Evolutionary conservation across 2,329 filamentous ascomycete species (phyloP), one percentile per base, ranked within the genome.

Genomic region (Talaromyces sp.): DNA sequence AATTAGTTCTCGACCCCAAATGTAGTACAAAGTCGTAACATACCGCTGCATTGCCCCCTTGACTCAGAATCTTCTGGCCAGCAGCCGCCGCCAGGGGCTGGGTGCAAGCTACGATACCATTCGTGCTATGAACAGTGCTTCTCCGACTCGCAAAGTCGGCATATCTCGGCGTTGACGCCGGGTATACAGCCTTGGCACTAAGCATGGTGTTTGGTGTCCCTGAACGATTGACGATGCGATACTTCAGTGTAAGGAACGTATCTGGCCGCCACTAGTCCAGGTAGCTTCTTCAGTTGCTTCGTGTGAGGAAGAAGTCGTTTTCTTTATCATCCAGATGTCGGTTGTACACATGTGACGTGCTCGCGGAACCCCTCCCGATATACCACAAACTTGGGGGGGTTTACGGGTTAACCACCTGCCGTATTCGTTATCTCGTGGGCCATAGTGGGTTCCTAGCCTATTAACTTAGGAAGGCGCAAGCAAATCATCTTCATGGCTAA

Each of bases 11-110:
- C 22, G 14, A 24, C 57, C 13, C 4, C 9, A 19, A 22, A 22
- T 47, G 33, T 62, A 41, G 16, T 39, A 45, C 8, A 27, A 5
- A 47, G 27, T 33, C 64, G 56, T 45, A 19, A 84, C 90, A 78
- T 84, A 96, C 92, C 70, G 93, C 95, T 67, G 92, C 93, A 81
- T 98, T 99, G 62, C 95, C 95, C 65, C 95, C 95, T 57, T 90
- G 88, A 65, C 88, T 86, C n/a, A 99, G 81, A 45, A 98, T 84
- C 64, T 90, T 88, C 61, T 97, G 86, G 24, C 95, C 95, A 66
- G 93, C 96, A 78, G 91, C 91, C 27, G 91, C 90, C 6, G 95
- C 95, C 63, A 98, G 82, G 14, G 95, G 93, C 76, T 98, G 94
- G 1, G 92, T 91, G 75, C 90, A 96, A 11, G 93, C 86, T 57